These are phyloP conservation scores for Dioscorea alata DNA, from an alignment of 106 monocot species.

Conservation along the genomic window DNA sequence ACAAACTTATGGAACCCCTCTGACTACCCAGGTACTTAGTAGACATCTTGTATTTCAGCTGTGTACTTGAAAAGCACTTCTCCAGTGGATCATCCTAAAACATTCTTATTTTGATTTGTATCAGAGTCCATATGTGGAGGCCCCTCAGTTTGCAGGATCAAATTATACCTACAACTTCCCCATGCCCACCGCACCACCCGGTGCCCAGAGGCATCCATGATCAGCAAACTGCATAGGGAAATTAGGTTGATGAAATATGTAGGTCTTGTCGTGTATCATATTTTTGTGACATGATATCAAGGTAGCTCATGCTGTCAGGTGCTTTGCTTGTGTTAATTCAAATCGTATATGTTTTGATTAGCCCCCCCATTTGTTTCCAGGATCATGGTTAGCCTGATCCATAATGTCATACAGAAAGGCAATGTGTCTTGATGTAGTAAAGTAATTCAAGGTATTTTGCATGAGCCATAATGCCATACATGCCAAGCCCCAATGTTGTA, in stretches of 20 bases:
- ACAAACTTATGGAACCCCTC: conserved; percentile 20
- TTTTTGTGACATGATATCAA: not conserved
- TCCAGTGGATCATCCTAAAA: too few species aligned
- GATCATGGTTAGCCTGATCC: too few species aligned
- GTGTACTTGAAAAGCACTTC: too few species aligned
- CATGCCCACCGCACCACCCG: conserved; percentile 72
- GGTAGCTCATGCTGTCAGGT: conserved; percentile 12
- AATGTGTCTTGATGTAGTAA: too few species aligned
- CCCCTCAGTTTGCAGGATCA: conserved; percentile 43
- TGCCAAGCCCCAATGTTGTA: conserved; percentile 2
- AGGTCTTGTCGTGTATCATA: conserved; percentile 7
- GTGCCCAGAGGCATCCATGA: conserved; percentile 44
- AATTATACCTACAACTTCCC: conserved; percentile 38
- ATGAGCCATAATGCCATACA: not conserved
- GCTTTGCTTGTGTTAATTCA: conserved; percentile 9
- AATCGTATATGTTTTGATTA: not conserved
- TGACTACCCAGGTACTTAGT: conserved; percentile 37
- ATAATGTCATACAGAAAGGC: too few species aligned
- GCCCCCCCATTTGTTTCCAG: not conserved
- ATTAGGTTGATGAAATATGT: not conserved
- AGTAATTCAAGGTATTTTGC: too few species aligned
- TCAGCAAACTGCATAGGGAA: not conserved
- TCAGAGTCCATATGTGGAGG: conserved; percentile 84
- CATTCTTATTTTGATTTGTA: conserved; percentile 4
- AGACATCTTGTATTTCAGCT: too few species aligned